Percentiles rank a stretch among this genome's conserved stretches.
Evolutionary conservation across 805 yeast species (phyloP).

Genomic region (Myxozyma sirexii): DNA sequence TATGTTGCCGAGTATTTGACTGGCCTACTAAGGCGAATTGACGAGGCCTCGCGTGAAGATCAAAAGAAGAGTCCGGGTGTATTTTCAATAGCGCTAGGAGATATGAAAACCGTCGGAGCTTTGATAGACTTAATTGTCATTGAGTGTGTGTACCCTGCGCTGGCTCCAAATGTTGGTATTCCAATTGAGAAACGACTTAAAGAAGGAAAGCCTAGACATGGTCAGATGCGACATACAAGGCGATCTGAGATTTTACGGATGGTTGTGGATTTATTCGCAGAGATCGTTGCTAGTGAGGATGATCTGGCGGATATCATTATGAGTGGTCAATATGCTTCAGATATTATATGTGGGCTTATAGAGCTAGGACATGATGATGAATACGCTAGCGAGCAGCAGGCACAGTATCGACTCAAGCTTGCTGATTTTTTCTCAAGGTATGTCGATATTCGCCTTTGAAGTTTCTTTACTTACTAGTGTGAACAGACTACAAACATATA

Average conservation of each 20-base stretch:
- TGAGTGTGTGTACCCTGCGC: constrained; percentile 69
- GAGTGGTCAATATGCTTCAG: constrained; percentile 39
- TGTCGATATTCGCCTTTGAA: background rate
- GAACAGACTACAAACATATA: constrained; percentile 57
- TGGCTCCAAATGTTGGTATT: constrained; percentile 61
- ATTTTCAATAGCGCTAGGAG: constrained; percentile 73
- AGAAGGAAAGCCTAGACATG: background rate
- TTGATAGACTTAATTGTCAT: constrained; percentile 65
- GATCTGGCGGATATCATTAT: constrained; percentile 40
- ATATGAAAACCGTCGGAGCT: constrained; percentile 71
- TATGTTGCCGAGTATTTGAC: constrained; percentile 11
- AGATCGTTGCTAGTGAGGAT: constrained; percentile 34
- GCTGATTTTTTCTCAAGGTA: constrained; percentile 19
- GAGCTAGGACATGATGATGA: constrained; percentile 38
- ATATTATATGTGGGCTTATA: constrained; percentile 38
- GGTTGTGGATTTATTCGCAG: constrained; percentile 27
- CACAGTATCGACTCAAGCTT: constrained; percentile 4
- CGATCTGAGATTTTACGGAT: constrained; percentile 11
- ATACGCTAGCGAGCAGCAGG: background rate
- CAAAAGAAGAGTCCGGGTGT: constrained; percentile 33
- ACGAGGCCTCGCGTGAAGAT: constrained; percentile 26
- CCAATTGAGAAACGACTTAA: constrained; percentile 65
- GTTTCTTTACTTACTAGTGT: background rate
- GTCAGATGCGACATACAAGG: background rate
- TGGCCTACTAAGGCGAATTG: constrained; percentile 9